Conservation (phyloP, 1,139 yeast species). For the Lodderomyces metapsilosis region DNA sequence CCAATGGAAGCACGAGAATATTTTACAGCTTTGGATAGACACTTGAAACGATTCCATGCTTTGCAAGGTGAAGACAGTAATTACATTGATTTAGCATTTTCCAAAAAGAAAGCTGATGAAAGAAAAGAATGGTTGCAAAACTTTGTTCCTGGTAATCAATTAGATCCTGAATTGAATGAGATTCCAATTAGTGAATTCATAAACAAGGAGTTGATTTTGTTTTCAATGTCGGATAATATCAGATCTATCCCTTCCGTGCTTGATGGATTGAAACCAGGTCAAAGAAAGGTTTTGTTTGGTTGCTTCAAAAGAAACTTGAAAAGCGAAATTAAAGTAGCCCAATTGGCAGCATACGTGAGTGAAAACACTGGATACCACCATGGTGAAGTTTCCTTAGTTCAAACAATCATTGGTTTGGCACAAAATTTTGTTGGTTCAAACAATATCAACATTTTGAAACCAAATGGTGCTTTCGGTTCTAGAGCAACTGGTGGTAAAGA, state of each 20-base stretch:
- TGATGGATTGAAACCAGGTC: constrained; percentile 98
- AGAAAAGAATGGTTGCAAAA: constrained; percentile 96
- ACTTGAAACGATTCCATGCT: constrained; percentile 82
- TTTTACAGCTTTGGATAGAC: constrained; percentile 81
- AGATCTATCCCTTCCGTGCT: constrained; percentile 92
- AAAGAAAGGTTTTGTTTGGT: constrained; percentile 88
- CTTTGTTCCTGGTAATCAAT: constrained; percentile 86
- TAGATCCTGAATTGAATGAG: constrained; percentile 73
- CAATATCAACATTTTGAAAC: constrained; percentile 78
- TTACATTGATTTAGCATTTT: constrained; percentile 89
- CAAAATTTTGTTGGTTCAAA: constrained; percentile 95
- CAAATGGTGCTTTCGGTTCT: constrained; percentile 96
- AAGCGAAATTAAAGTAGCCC: constrained; percentile 85
- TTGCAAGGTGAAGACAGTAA: constrained; percentile 77
- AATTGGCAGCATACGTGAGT: constrained; percentile 84
- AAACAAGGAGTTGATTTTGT: constrained; percentile 89
- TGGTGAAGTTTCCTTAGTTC: constrained; percentile 86
- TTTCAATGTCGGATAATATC: constrained; percentile 95
- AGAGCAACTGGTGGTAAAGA: constrained; percentile 98
- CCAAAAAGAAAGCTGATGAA: constrained; percentile 94
- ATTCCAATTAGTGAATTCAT: constrained; percentile 94
- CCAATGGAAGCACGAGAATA: constrained; percentile 84
- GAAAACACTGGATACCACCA: constrained; percentile 95
- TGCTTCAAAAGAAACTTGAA: constrained; percentile 79
- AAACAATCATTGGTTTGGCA: constrained; percentile 90